Evolutionary conservation across 768 basidiomycete genomes (phyloP), one percentile per base, ranked within the genome.

Genomic region (Collybiopsis confluens): DNA sequence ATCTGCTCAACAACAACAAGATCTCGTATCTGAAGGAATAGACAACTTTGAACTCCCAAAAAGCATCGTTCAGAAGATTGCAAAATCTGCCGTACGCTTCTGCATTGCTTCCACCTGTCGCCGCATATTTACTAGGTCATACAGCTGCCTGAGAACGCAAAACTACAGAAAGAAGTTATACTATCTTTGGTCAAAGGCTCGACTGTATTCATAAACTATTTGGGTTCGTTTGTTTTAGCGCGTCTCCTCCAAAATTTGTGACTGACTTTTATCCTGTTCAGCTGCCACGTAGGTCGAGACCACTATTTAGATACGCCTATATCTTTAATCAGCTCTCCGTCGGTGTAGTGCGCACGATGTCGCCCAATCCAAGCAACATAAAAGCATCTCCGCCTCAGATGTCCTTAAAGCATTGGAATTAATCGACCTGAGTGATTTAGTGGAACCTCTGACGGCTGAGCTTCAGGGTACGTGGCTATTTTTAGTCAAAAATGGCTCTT

Each of bases 151-250:
- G 86, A 92, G 0, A 86, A 83, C 59, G 80, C 86, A 11, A 96
- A 96, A 64, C 68, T 97, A 53, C 90, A 93, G 61, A 96, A 94
- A 58, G 96, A 98, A 55, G 89, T 90, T 0, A 83, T 94, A 0
- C 66, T 89, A 1, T 90, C 92, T 11, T 75, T 97, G 9, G 77
- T 89, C 13, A 94, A 94, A 65, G 87, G 88, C 27, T 92, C 94
- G 3, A 95, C 95, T 0, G 88, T 98, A 48, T 98, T 98, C 67
- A 94, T 99, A 60, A 95, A 90, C 67, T 96, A 94, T 61, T 74
- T 98, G 7, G 87, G 95, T 88, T 66, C 60, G 85, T 72, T 7
- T n/a, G n/a, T n/a, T n/a, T 57, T 45, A 16, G 37, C 13, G 20
- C 8, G 44, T 30, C n/a, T n/a, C n/a, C n/a, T n/a, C n/a, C n/a